Conservation (phyloP, 164 flowering plant genomes). For the Macadamia tetraphylla region DNA sequence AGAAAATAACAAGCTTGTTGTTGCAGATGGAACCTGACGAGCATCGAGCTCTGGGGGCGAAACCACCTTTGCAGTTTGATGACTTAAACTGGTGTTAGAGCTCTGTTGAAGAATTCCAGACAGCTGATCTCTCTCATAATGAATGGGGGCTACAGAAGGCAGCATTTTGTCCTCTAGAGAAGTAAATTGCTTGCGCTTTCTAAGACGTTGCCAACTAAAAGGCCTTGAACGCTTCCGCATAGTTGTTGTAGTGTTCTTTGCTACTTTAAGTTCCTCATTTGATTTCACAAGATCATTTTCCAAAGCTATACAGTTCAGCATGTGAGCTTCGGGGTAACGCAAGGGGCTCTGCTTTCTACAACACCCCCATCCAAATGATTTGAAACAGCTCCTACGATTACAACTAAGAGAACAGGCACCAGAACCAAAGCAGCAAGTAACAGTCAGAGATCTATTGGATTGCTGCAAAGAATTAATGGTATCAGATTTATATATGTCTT, state of each 20-base stretch:
- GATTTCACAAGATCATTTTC: constrained; percentile 5
- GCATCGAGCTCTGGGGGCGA: constrained; percentile 4
- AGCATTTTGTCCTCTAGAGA: constrained; percentile 6
- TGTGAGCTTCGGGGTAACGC: constrained; percentile 9
- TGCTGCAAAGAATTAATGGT: constrained; percentile 11
- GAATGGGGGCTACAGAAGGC: constrained; percentile 6
- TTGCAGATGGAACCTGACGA: constrained; percentile 3
- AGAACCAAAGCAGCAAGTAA: constrained; percentile 11
- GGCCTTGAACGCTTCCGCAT: constrained; percentile 34
- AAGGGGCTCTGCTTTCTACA: not conserved
- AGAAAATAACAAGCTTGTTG: constrained; percentile 1
- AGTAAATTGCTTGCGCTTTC: constrained; percentile 26
- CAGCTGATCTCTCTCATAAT: constrained; percentile 4
- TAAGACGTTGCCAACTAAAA: constrained; percentile 45
- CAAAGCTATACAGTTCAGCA: not conserved
- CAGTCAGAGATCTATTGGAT: not conserved
- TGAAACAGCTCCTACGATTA: constrained; percentile 9
- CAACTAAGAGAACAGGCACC: constrained; percentile 7
- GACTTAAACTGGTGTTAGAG: constrained; percentile 1
- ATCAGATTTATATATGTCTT: constrained; percentile 10
- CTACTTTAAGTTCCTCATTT: constrained; percentile 6
- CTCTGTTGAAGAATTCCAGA: constrained; percentile 10
- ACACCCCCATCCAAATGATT: constrained; percentile 1
- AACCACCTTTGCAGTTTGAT: constrained; percentile 17
- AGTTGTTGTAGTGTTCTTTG: constrained; percentile 6